phyloP scores from a whole-genome alignment of 2,329 filamentous ascomycete genomes.

The Fragosphaeria purpurea region DNA sequence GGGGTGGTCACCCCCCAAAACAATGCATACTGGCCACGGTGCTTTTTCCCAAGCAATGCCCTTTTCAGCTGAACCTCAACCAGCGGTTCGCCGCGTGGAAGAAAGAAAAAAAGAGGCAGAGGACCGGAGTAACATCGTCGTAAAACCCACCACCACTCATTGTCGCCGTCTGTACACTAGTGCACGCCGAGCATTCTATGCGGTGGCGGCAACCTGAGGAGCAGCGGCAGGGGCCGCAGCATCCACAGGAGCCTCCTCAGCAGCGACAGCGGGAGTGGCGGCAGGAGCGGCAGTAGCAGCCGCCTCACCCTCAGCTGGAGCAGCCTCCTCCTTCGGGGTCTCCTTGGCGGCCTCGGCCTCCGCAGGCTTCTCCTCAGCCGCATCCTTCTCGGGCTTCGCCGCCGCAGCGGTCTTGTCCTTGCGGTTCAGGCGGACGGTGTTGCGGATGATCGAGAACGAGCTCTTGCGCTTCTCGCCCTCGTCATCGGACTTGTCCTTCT shows the following conservation, averaged over 20 bases:
- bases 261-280: conserved; percentile 29
- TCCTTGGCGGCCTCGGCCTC: conserved; percentile 22
- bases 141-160: conserved; percentile 9
- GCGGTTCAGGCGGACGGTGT: conserved; percentile 40
- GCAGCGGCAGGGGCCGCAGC: conserved; percentile 29
- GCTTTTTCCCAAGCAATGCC: conserved; percentile 6
- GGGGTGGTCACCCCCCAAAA: conserved; percentile 3
- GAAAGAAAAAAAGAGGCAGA: neutral
- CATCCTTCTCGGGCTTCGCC: conserved; percentile 27
- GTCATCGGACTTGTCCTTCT: conserved; percentile 64
- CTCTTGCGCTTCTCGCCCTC: conserved; percentile 52
- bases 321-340: conserved; percentile 16
- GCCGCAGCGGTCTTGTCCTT: conserved; percentile 36
- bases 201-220: conserved; percentile 41
- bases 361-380: conserved; percentile 23
- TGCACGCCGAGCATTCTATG: conserved; percentile 27
- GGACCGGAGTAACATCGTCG: conserved; percentile 11
- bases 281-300: conserved; percentile 32
- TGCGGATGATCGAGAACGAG: conserved; percentile 51
- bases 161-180: conserved; percentile 8
- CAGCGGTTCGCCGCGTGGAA: too few species aligned
- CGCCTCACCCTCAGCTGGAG: conserved; percentile 19
- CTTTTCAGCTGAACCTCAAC: too few species aligned
- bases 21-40: conserved; percentile 5
- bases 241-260: conserved; percentile 21